Conservation (phyloP, 2,329 filamentous ascomycete genomes). For the Myriosclerotinia scirpicola region DNA sequence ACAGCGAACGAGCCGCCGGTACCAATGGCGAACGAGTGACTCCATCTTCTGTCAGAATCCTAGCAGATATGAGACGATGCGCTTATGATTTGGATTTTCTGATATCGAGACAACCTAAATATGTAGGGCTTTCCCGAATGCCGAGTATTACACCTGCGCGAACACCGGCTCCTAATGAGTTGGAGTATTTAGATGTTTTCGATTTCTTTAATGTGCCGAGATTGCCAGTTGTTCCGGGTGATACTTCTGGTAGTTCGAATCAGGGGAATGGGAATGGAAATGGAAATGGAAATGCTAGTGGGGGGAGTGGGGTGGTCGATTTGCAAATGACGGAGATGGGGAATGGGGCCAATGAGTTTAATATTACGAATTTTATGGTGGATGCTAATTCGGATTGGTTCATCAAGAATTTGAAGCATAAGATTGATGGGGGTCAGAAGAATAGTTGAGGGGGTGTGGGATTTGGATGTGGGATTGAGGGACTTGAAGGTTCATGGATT, state of each 20-base stretch:
- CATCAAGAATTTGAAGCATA: slow-evolving; percentile 51
- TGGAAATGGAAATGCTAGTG: too few species aligned
- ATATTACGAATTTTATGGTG: slow-evolving; percentile 76
- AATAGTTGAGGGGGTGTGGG: slow-evolving; percentile 7
- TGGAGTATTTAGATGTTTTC: slow-evolving; percentile 90
- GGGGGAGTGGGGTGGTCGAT: slow-evolving; percentile 34
- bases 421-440: slow-evolving; percentile 10
- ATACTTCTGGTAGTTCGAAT: slow-evolving; percentile 22
- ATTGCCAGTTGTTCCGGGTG: slow-evolving; percentile 51
- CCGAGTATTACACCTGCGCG: slow-evolving; percentile 60
- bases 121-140: slow-evolving; percentile 45
- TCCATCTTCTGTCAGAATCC: slow-evolving; percentile 79
- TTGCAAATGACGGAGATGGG: slow-evolving; percentile 38
- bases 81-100: slow-evolving; percentile 89
- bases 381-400: slow-evolving; percentile 74
- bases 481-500: not conserved
- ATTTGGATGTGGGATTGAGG: too few species aligned
- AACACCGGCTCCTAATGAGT: slow-evolving; percentile 74
- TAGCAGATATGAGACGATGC: slow-evolving; percentile 88
- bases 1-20: slow-evolving; percentile 63
- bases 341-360: slow-evolving; percentile 57
- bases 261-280: slow-evolving; percentile 25
- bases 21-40: slow-evolving; percentile 70
- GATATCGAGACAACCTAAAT: slow-evolving; percentile 68
- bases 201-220: slow-evolving; percentile 92